Evolutionary conservation across 352 stramenopile species (phyloP).

Genomic region (Phytophthora tentaculata): DNA sequence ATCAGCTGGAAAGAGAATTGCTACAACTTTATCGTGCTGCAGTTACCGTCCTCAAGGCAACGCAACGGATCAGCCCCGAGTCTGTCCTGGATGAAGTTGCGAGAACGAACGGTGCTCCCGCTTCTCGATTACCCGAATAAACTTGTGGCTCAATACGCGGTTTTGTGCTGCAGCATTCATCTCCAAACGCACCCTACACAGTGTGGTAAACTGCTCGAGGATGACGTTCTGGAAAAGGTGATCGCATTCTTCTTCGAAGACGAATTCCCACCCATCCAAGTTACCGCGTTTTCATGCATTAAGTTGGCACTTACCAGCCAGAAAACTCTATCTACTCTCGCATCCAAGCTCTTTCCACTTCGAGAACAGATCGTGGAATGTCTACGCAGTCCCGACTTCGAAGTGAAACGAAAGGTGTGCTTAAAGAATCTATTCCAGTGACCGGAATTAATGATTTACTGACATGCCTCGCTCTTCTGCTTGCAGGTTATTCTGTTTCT

Average conservation of each 20-base stretch:
- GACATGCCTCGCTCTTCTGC: neutral
- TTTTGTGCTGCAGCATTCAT: conserved; percentile 23
- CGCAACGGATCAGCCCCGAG: conserved; percentile 10
- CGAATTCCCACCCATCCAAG: conserved; percentile 22
- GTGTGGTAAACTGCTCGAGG: conserved; percentile 23
- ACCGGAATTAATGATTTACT: neutral
- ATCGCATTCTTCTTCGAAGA: conserved; percentile 32
- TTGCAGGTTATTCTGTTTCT: conserved; percentile 29
- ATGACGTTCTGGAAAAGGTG: conserved; percentile 25
- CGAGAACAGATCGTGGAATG: conserved; percentile 23
- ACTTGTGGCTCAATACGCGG: conserved; percentile 16
- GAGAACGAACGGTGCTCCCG: conserved; percentile 28
- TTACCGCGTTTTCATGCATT: conserved; percentile 32
- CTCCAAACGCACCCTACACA: conserved; percentile 25
- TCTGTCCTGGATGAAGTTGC: conserved; percentile 29
- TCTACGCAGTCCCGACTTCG: conserved; percentile 22
- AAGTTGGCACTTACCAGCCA: conserved; percentile 30
- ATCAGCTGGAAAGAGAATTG: conserved; percentile 17
- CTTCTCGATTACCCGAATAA: conserved; percentile 29
- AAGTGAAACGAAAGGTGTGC: conserved; percentile 39
- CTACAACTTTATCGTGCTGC: conserved; percentile 24
- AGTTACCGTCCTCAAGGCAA: conserved; percentile 15
- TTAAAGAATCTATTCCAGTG: no score
- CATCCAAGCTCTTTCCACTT: conserved; percentile 17
- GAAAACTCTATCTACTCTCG: conserved; percentile 10